Evolutionary conservation across 768 basidiomycete genomes (phyloP).

Genomic region (Lanmaoa pseudosensibilis): DNA sequence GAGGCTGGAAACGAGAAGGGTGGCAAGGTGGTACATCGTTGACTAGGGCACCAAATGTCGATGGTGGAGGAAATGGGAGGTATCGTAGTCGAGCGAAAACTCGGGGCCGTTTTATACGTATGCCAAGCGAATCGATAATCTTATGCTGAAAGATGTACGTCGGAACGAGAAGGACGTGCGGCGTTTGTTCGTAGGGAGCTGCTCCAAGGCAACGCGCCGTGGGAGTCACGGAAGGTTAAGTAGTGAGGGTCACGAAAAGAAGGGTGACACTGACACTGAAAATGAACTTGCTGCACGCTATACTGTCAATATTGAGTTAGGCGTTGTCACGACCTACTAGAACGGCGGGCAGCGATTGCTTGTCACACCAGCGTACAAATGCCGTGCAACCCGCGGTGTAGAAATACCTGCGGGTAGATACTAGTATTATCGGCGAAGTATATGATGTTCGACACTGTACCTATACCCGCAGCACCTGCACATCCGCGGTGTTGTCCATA

Average conservation of each 20-base stretch:
- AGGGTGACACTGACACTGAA: neutral
- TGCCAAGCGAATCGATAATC: neutral
- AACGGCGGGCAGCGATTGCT: neutral
- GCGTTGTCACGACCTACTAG: neutral
- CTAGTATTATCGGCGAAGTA: too few species aligned
- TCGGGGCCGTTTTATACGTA: slow-evolving; percentile 18
- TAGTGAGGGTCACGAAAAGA: neutral
- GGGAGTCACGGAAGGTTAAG: neutral
- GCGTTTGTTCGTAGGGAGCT: neutral
- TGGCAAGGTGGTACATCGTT: slow-evolving; percentile 29
- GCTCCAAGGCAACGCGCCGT: neutral
- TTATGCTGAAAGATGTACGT: neutral
- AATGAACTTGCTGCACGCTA: too few species aligned
- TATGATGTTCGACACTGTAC: too few species aligned
- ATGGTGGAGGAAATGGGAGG: neutral
- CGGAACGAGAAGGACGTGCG: neutral
- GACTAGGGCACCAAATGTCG: neutral
- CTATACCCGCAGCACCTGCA: too few species aligned
- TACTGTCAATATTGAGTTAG: neutral
- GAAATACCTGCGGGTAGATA: too few species aligned
- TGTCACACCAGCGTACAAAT: neutral
- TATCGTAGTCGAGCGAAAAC: neutral
- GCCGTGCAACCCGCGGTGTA: too few species aligned
- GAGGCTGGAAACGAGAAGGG: slow-evolving; percentile 15
- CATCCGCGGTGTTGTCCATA: too few species aligned